Evolutionary conservation across 1,284 basidiomycete genomes (phyloP), one percentile per base, ranked within the genome.

Genomic region (Thecaphora frezii): DNA sequence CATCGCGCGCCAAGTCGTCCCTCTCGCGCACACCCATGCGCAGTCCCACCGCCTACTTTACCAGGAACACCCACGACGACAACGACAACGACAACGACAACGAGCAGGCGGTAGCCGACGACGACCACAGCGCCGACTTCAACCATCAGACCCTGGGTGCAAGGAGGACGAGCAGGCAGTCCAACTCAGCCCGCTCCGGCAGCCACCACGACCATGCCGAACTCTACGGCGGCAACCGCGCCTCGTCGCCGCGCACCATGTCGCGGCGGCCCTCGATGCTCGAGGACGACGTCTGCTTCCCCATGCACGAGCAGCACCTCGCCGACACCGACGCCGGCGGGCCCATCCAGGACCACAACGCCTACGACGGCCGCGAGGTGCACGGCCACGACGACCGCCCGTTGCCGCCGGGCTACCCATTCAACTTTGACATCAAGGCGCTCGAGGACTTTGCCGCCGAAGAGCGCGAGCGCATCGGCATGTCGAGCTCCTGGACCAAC

Each of bases 261-360:
- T 65, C 67, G 46, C 50, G 71, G 22, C 58, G 70, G 18, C 45
- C 58, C 22, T 71, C 68, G 19, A 56, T 51, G 18, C 53, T 55
- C 39, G 61, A 78, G 33, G 76, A 78, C 30, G 76, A 78, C 39
- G 76, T 78, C 14, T 78, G 76, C 52, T 78, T 77, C 56, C 76
- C 76, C 23, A 65, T 73, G 44, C 53, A 66, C 45, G 58, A 60
- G 21, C 28, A 49, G 16, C 52, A 55, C 22, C 45, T 40, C 21
- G 40, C 53, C 25, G 56, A 65, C 18, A 26, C 41, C 24, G 26
- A 33, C 4, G 19, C 44, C 21, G 41, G 36, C 5, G 46, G 24
- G 12, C 38, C 40, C 50, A 46, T 19, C 39, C 47, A 23, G 47
- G 48, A 64, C 16, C 52, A 55, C 46, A 49, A 45, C 8, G 57